Base-by-base conservation (phyloP, 306 rosid genomes). In the Vachellia pachyceras region DNA sequence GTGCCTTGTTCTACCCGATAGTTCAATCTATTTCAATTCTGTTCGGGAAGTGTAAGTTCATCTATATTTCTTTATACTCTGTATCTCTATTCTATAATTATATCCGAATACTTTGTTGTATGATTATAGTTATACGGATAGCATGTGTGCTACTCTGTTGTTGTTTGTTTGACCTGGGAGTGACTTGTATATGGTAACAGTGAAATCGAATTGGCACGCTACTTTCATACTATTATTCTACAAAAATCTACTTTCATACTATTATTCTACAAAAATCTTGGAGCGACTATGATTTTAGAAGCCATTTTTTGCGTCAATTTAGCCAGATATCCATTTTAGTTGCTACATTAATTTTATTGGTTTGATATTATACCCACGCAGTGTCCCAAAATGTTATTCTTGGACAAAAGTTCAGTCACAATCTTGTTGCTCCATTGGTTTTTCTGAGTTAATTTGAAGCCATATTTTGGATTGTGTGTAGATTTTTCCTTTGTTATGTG, bases 31-130 rank as follows among this genome's bases (percentile, higher is more conserved):
- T 86, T 94, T 94, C 61, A 88, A 90, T 83, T 94, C 98, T 63
- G 82, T 91, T 50, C 86, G 94, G 39, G 98, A 94, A 91, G 93
- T 89, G 98, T 94, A 91, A 94, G 98, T 90, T 40, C 64, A 23
- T 74, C 79, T 73, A 44, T 49, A 15, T 60, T 37, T 67, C 17
- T 72, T 5, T 25, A 11, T 60, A 18, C 37, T 71, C 55, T 73
- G 68, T 17, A 69, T 42, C n/a, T 42, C n/a, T 20, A 69, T 60
- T 74, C 45, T 39, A 65, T 66, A 75, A 15, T 77, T 37, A 35
- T 74, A 7, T 36, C 61, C 52, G 42, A 52, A 71, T 66, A 54
- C 18, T 77, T 45, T 73, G 29, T 86, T 73, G 58, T n/a, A 46
- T 76, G 46, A 25, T 12, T 82, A 52, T 49, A 13, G 3, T 74